These are phyloP conservation scores for Solanum dulcamara DNA, from an alignment of 257 asterid species.

Conservation along the genomic window DNA sequence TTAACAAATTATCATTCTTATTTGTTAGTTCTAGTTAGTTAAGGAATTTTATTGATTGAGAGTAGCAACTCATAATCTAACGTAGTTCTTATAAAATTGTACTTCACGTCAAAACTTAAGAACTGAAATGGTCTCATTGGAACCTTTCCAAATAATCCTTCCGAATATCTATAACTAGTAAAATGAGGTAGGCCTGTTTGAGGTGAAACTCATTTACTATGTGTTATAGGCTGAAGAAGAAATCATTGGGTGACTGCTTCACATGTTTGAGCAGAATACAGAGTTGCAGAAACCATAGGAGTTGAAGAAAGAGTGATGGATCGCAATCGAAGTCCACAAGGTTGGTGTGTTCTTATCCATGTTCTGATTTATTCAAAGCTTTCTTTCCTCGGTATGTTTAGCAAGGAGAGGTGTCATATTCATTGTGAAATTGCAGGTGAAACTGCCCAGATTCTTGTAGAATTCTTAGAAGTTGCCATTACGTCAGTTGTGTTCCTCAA, in stretches of 20 bases:
- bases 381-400: neutral
- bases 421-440: conserved; percentile 30
- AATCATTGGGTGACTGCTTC: neutral
- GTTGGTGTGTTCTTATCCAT: neutral
- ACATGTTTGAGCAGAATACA: neutral
- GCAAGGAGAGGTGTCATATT: neutral
- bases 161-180: neutral
- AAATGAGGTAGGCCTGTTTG: neutral
- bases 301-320: neutral
- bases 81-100: neutral
- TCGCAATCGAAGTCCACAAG: neutral
- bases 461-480: conserved; percentile 77
- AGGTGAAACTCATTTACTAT: neutral
- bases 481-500: conserved; percentile 71
- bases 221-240: neutral
- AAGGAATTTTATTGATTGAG: neutral
- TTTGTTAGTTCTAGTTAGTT: neutral
- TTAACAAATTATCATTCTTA: neutral
- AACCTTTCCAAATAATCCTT: neutral
- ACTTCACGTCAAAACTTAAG: neutral
- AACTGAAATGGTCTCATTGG: neutral
- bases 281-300: neutral
- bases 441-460: conserved; percentile 54
- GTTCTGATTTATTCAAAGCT: neutral
- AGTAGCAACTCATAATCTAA: neutral